Evolutionary conservation across 345 rosid species (phyloP).

Genomic region (Moricandia arvensis): DNA sequence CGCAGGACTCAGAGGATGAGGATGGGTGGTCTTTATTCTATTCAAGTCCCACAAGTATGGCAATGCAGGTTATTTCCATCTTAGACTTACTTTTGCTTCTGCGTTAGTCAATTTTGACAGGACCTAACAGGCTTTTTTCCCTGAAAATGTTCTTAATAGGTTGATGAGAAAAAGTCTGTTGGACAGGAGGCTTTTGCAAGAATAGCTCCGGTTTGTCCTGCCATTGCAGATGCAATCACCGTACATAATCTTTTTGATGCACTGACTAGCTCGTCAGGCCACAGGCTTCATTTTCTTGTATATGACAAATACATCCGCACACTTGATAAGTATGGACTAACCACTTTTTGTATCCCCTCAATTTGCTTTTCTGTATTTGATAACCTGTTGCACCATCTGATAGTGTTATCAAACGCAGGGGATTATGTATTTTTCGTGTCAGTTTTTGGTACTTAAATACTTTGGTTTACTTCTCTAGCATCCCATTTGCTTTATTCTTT

Average conservation of each 20-base stretch:
- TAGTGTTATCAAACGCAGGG: background rate
- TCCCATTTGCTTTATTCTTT: background rate
- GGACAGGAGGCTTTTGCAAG: conserved; percentile 85
- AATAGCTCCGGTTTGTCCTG: conserved; percentile 84
- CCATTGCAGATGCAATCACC: conserved; percentile 75
- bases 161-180: conserved; percentile 74
- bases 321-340: conserved; percentile 78
- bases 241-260: conserved; percentile 88
- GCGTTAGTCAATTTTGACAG: background rate
- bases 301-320: conserved; percentile 87
- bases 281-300: conserved; percentile 76
- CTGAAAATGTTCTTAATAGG: conserved; percentile 44
- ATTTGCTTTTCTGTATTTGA: conserved; percentile 16
- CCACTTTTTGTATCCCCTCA: conserved; percentile 6
- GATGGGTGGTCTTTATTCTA: conserved; percentile 72
- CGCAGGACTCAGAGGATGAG: conserved; percentile 41
- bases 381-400: conserved; percentile 9
- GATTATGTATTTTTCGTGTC: background rate
- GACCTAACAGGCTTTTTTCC: background rate
- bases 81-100: background rate
- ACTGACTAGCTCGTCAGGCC: conserved; percentile 64
- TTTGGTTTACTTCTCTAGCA: conserved; percentile 1
- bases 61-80: conserved; percentile 62
- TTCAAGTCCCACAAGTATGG: conserved; percentile 76
- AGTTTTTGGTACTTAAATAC: conserved; percentile 7